phyloP scores from a whole-genome alignment of 164 flowering plant genomes.

The Nymphaea thermarum region DNA sequence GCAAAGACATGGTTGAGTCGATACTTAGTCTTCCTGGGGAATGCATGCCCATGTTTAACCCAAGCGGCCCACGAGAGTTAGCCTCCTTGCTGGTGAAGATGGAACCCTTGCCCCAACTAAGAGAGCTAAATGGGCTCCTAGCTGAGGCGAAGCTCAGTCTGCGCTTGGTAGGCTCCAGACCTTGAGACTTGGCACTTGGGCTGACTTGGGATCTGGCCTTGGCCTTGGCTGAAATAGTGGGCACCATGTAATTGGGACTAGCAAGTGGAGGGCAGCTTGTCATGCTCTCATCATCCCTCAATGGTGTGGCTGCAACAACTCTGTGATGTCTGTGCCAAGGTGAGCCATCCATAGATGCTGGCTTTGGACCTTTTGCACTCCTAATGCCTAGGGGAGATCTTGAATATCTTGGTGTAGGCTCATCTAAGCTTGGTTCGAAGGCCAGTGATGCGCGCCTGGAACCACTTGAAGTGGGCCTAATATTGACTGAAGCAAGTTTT shows the following conservation, averaged over 20 bases:
- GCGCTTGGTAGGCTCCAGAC: constrained; percentile 39
- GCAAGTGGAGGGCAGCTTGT: constrained; percentile 91
- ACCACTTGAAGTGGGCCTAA: constrained; percentile 20
- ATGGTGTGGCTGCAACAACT: constrained; percentile 5
- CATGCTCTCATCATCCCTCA: constrained; percentile 83
- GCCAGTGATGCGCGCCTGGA: constrained; percentile 20
- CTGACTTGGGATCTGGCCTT: constrained; percentile 47
- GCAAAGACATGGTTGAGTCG: constrained; percentile 74
- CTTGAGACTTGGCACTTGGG: constrained; percentile 30
- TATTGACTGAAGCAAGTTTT: not conserved
- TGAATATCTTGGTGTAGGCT: constrained; percentile 56
- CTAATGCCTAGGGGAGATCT: constrained; percentile 29
- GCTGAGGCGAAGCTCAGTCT: constrained; percentile 58
- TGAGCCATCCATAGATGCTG: not conserved
- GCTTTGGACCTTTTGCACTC: not conserved
- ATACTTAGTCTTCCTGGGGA: constrained; percentile 61
- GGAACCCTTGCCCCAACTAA: constrained; percentile 62
- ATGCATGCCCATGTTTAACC: constrained; percentile 29
- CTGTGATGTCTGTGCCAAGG: not conserved
- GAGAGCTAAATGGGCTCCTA: constrained; percentile 39
- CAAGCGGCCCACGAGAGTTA: constrained; percentile 23
- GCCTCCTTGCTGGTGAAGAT: constrained; percentile 38
- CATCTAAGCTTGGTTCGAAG: constrained; percentile 23
- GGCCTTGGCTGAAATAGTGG: constrained; percentile 80
- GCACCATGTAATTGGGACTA: constrained; percentile 72